phyloP scores from a whole-genome alignment of 306 rosid genomes.

The Trifolium fragiferum region DNA sequence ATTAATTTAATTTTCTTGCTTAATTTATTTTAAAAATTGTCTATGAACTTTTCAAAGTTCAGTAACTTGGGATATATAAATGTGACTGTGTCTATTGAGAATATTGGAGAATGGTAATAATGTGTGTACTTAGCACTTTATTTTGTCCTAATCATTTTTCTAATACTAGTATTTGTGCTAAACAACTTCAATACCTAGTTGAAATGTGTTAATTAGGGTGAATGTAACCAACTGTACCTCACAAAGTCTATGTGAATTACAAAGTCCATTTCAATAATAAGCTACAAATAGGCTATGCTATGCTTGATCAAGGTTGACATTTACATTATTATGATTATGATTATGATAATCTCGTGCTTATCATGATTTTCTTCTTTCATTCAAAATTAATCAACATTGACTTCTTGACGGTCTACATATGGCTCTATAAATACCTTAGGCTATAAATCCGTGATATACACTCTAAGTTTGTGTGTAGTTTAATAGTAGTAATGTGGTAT shows the following conservation, averaged over 20 bases:
- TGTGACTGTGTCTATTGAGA: conserved; percentile 28
- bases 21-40: neutral
- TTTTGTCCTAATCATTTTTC: conserved; percentile 13
- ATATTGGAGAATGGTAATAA: conserved; percentile 15
- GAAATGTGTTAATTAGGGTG: conserved; percentile 15
- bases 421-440: neutral
- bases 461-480: no score
- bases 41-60: neutral
- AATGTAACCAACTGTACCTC: conserved; percentile 29
- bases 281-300: neutral
- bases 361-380: neutral
- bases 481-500: neutral
- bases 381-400: neutral
- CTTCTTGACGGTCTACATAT: neutral
- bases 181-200: neutral
- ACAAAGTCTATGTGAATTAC: conserved; percentile 19
- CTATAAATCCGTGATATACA: conserved; percentile 7
- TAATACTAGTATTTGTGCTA: conserved; percentile 16
- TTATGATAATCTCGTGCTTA: neutral
- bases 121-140: neutral
- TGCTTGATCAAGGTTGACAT: neutral
- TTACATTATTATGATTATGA: neutral
- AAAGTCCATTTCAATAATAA: conserved; percentile 24
- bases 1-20: conserved; percentile 5
- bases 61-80: conserved; percentile 25